Evolutionary conservation across 768 basidiomycete species (phyloP).

Genomic region (Leccinum broughii): DNA sequence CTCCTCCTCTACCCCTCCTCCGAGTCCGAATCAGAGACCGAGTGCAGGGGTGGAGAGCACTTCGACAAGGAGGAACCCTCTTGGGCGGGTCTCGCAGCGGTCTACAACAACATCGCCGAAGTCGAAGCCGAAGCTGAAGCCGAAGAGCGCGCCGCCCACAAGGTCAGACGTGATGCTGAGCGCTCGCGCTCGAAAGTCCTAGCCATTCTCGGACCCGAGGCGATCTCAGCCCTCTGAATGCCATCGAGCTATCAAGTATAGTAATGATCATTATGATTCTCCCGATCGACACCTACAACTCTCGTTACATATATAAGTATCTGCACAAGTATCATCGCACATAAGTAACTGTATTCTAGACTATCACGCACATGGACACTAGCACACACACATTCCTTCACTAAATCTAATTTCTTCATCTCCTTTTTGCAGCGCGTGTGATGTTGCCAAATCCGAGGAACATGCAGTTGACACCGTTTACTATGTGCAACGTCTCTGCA

Average conservation of each 20-base stretch:
- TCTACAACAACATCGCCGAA: not conserved
- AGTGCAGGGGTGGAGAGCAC: not conserved
- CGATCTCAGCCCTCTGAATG: not conserved
- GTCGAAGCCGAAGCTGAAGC: not conserved
- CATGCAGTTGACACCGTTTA: not conserved
- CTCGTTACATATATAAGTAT: not conserved
- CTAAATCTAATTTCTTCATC: not conserved
- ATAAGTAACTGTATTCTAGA: not conserved
- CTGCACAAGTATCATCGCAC: not conserved
- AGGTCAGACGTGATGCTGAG: constrained; percentile 8
- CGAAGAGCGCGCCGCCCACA: constrained; percentile 9
- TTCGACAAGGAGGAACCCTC: not conserved
- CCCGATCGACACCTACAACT: not conserved
- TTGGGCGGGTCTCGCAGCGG: constrained; percentile 2
- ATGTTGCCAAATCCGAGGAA: not conserved
- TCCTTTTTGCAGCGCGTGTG: not conserved
- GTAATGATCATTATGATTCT: not conserved
- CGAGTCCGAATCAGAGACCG: not conserved
- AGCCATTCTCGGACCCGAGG: constrained; percentile 7
- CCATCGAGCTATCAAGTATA: not conserved
- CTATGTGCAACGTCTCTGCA: no score
- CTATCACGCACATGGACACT: not conserved
- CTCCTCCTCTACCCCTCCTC: not conserved
- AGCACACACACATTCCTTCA: not conserved
- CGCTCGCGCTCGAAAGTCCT: constrained; percentile 13